phyloP scores from a whole-genome alignment of 306 rosid species.

The Styphnolobium japonicum region DNA sequence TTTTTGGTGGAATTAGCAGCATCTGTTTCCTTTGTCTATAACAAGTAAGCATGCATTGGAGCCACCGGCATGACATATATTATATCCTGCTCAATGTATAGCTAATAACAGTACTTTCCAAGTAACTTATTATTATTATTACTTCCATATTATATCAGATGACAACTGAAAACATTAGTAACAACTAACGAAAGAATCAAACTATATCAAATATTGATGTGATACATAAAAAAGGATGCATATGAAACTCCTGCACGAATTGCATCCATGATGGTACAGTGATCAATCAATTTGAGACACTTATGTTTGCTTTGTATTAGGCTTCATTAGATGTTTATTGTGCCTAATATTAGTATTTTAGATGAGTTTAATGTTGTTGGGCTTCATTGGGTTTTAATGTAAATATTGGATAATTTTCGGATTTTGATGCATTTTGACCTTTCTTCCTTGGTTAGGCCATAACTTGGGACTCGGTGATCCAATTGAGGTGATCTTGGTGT shows the following conservation, averaged over 20 bases:
- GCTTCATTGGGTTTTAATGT: too few relatives aligned
- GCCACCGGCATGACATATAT: not conserved
- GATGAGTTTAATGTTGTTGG: too few relatives aligned
- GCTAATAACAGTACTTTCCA: slow-evolving; percentile 20
- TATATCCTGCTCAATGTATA: not conserved
- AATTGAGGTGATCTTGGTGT: too few relatives aligned
- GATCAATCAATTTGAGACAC: too few relatives aligned
- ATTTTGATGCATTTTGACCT: too few relatives aligned
- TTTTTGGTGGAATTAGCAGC: not conserved
- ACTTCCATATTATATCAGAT: slow-evolving; percentile 7
- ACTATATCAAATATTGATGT: slow-evolving; percentile 14
- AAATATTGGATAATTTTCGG: too few relatives aligned
- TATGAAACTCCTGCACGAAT: slow-evolving; percentile 69
- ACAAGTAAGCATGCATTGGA: slow-evolving; percentile 3
- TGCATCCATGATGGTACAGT: slow-evolving; percentile 81
- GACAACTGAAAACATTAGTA: slow-evolving; percentile 10
- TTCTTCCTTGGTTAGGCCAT: too few relatives aligned
- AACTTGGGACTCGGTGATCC: too few relatives aligned
- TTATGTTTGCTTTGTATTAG: too few relatives aligned
- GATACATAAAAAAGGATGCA: slow-evolving; percentile 79
- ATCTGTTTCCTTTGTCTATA: not conserved
- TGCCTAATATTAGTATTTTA: too few relatives aligned
- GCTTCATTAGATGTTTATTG: too few relatives aligned
- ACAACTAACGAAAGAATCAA: slow-evolving; percentile 16
- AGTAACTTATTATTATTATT: slow-evolving; percentile 20